Evolutionary conservation across 129 eudicot species (phyloP).

Genomic region (Saussurea involucrata): DNA sequence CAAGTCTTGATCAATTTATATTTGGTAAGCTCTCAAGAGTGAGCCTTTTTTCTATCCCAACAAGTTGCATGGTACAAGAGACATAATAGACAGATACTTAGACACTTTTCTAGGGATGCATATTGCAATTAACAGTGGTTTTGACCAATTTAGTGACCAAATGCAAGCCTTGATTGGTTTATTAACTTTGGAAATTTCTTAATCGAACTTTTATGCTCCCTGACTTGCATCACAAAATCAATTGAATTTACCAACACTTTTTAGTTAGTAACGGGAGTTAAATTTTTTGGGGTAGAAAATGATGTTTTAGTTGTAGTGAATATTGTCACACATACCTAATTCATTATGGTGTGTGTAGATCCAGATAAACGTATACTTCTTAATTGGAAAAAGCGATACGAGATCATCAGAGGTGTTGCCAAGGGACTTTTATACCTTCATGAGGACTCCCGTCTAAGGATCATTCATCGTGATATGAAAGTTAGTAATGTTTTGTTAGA

Average conservation of each 20-base stretch:
- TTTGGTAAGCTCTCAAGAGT: slow-evolving; percentile 30
- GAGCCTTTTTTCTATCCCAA: too few relatives aligned
- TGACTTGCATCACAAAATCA: not conserved
- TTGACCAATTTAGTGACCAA: too few relatives aligned
- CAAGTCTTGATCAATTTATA: slow-evolving; percentile 57
- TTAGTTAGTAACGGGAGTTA: too few relatives aligned
- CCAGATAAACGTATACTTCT: not conserved
- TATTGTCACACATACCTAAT: not conserved
- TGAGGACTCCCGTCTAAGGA: slow-evolving; percentile 29
- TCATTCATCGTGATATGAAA: slow-evolving; percentile 34
- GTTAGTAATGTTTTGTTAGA: slow-evolving; percentile 30
- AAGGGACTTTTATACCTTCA: slow-evolving; percentile 23
- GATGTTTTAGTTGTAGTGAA: not conserved
- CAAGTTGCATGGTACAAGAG: too few relatives aligned
- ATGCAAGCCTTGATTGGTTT: too few relatives aligned
- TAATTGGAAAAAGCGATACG: slow-evolving; percentile 13
- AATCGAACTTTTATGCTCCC: too few relatives aligned
- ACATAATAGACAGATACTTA: too few relatives aligned
- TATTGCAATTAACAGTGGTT: too few relatives aligned
- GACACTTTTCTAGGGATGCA: too few relatives aligned
- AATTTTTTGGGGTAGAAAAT: not conserved
- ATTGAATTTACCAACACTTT: not conserved
- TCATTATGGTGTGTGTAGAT: not conserved
- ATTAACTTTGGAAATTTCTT: too few relatives aligned
- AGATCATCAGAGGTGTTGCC: slow-evolving; percentile 12